Evolutionary conservation across 441 rosid species (phyloP).

Genomic region (Eutrema salsugineum): DNA sequence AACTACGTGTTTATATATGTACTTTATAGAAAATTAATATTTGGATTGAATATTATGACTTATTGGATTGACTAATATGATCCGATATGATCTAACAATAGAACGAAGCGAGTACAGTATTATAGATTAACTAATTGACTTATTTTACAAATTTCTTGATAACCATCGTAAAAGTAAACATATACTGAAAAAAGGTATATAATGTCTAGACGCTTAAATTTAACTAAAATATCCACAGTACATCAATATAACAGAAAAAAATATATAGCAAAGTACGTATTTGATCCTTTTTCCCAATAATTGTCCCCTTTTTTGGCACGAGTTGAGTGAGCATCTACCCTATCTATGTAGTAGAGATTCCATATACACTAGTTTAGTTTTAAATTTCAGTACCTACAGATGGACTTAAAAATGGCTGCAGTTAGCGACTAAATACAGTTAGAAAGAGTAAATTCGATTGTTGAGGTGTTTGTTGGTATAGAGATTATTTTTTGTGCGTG

Average conservation of each 20-base stretch:
- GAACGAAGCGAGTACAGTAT: background rate
- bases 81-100: background rate
- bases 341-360: background rate
- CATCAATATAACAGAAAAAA: background rate
- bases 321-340: background rate
- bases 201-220: background rate
- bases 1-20: background rate
- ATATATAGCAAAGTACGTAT: background rate
- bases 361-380: background rate
- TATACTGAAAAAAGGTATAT: background rate
- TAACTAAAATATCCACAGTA: background rate
- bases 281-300: background rate
- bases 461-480: background rate
- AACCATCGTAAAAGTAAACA: background rate
- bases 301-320: conserved; percentile 3
- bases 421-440: background rate
- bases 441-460: background rate
- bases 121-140: background rate
- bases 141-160: background rate
- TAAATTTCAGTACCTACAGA: background rate
- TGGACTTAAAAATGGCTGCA: background rate
- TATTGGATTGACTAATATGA: background rate
- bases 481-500: background rate
- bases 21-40: background rate
- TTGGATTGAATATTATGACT: no score